Percentiles rank a stretch among this genome's conserved stretches.
These are phyloP conservation scores for Silene conica DNA, from an alignment of 148 eudicot species.

Conservation along the genomic window DNA sequence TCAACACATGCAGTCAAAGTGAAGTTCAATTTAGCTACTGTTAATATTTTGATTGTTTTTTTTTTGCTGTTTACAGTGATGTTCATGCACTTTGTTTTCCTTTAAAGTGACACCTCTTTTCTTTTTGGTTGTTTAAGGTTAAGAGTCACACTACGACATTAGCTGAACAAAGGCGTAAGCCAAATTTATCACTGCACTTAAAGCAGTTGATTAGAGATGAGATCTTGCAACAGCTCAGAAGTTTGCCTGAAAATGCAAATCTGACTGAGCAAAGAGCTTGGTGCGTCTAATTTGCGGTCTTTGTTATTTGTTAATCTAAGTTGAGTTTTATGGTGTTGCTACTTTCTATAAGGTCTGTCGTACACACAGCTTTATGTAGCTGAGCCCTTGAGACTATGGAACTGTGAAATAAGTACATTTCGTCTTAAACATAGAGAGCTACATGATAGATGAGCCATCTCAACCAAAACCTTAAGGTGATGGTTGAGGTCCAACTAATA, in stretches of 20 bases:
- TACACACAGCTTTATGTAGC: not conserved
- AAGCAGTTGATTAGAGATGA: conserved; percentile 58
- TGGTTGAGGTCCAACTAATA: no score
- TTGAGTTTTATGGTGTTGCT: not conserved
- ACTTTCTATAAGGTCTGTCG: not conserved
- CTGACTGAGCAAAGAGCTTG: conserved; percentile 59
- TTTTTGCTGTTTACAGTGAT: not conserved
- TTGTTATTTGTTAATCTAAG: not conserved
- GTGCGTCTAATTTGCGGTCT: conserved; percentile 28
- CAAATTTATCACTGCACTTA: conserved; percentile 44
- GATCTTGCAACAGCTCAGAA: conserved; percentile 47
- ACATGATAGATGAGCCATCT: no score
- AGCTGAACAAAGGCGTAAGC: conserved; percentile 31
- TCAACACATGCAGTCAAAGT: not conserved
- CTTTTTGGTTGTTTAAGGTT: conserved; percentile 42
- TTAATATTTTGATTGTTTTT: not conserved
- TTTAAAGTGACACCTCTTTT: not conserved
- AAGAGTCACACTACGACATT: conserved; percentile 35
- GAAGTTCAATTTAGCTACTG: conserved; percentile 1
- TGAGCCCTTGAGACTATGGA: not conserved
- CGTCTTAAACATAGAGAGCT: not conserved
- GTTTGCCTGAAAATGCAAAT: conserved; percentile 44
- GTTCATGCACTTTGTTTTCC: not conserved
- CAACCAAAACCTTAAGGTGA: no score
- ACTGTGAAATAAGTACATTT: not conserved